A percentile compares a stretch with the other conserved stretches of the same genome.
Evolutionary conservation across 805 yeast species (phyloP).

Genomic region (Cyberlindnera suaveolens): DNA sequence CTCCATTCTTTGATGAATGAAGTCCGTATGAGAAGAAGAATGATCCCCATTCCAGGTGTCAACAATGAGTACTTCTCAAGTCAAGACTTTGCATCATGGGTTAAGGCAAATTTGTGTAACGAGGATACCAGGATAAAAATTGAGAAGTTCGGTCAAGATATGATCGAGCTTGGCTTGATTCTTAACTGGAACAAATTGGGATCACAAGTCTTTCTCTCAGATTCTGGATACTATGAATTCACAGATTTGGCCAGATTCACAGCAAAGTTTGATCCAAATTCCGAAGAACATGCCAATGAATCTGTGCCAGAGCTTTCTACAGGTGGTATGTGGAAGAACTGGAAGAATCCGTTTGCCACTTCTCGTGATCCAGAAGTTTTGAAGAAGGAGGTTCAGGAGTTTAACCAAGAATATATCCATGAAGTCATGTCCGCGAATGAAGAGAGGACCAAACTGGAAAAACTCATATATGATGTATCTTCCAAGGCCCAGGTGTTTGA

Average conservation of each 20-base stretch:
- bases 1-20: constrained; percentile 8
- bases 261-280: constrained; percentile 9
- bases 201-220: constrained; percentile 12
- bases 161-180: constrained; percentile 22
- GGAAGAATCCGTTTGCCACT: constrained; percentile 10
- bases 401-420: constrained; percentile 7
- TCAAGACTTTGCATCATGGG: constrained; percentile 19
- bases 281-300: not conserved
- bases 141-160: constrained; percentile 29
- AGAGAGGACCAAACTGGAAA: constrained; percentile 10
- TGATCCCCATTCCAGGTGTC: constrained; percentile 26
- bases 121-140: constrained; percentile 26
- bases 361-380: constrained; percentile 5
- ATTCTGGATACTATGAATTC: constrained; percentile 24
- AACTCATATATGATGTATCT: constrained; percentile 1
- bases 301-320: not conserved
- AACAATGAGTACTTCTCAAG: constrained; percentile 27
- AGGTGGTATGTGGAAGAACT: constrained; percentile 13
- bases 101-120: constrained; percentile 16
- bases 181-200: constrained; percentile 21
- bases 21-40: constrained; percentile 20
- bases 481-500: constrained; percentile 15
- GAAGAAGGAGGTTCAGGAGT: constrained; percentile 6
- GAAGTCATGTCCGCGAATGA: constrained; percentile 2
- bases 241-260: constrained; percentile 22